A percentile compares a stretch with the other conserved stretches of the same genome.
Evolutionary conservation across 176 grass and related monocot genomes (phyloP).

Genomic region (Eragrostis nindensis): DNA sequence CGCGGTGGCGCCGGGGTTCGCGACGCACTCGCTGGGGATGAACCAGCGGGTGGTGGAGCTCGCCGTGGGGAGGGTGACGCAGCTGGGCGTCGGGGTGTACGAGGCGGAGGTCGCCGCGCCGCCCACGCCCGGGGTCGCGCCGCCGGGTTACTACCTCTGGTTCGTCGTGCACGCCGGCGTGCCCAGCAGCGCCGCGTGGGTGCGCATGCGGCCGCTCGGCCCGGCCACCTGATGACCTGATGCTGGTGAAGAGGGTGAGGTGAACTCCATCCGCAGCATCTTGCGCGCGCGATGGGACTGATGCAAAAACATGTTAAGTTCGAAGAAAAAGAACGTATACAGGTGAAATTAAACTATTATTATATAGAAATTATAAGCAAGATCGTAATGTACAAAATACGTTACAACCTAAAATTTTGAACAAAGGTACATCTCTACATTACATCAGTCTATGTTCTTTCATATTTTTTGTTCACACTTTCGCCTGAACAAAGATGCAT

Average conservation of each 20-base stretch:
- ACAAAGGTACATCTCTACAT: too few species aligned
- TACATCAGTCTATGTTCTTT: too few species aligned
- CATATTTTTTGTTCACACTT: too few species aligned
- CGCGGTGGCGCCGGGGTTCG: slow-evolving; percentile 72
- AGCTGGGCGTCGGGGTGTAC: slow-evolving; percentile 37
- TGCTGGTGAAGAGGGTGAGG: too few species aligned
- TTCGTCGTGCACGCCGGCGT: slow-evolving; percentile 83
- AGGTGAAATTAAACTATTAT: too few species aligned
- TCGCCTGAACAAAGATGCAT: too few species aligned
- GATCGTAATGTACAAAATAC: too few species aligned
- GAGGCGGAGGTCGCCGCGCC: slow-evolving; percentile 56
- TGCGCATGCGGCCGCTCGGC: slow-evolving; percentile 54
- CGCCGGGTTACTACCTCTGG: slow-evolving; percentile 81
- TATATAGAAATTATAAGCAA: too few species aligned
- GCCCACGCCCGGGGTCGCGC: slow-evolving; percentile 59
- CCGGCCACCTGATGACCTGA: slow-evolving; percentile 1
- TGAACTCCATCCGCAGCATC: background rate
- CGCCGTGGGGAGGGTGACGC: slow-evolving; percentile 41
- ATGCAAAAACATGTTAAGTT: too few species aligned
- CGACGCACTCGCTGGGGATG: slow-evolving; percentile 86
- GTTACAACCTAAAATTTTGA: too few species aligned
- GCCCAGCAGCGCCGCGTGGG: slow-evolving; percentile 66
- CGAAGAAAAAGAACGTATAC: too few species aligned
- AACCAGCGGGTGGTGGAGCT: slow-evolving; percentile 74
- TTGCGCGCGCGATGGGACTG: background rate